Evolutionary conservation across 139 green algal species (phyloP).

Genomic region (Coelastrella sp.): DNA sequence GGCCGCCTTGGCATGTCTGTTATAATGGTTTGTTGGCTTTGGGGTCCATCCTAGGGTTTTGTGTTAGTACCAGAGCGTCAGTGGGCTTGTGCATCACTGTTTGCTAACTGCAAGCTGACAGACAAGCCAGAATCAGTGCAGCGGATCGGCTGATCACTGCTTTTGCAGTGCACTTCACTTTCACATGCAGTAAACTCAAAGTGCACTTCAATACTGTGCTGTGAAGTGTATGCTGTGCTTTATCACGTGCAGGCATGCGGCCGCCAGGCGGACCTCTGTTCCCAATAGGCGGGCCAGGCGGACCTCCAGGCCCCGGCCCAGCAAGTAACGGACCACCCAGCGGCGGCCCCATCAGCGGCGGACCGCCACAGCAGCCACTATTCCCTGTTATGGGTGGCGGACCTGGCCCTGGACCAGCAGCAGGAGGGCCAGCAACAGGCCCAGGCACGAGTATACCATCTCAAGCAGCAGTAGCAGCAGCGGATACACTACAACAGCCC

Average conservation of each 20-base stretch:
- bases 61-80: no score
- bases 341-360: conserved; percentile 8
- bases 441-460: background rate
- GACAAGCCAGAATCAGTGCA: no score
- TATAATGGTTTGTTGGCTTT: no score
- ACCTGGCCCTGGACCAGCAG: background rate
- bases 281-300: background rate
- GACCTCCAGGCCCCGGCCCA: background rate
- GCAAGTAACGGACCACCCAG: background rate
- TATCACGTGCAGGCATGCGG: background rate
- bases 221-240: no score
- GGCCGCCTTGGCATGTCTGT: no score
- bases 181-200: no score
- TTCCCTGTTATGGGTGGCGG: background rate
- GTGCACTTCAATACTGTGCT: no score
- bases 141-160: no score
- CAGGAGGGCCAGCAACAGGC: background rate
- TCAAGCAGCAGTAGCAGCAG: background rate
- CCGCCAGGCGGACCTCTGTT: conserved; percentile 35
- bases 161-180: no score
- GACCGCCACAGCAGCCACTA: background rate
- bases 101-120: no score
- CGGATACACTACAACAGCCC: background rate
- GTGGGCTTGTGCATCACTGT: no score
- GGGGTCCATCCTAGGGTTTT: no score